phyloP scores from a whole-genome alignment of 768 basidiomycete genomes.

The Serendipita sp. region DNA sequence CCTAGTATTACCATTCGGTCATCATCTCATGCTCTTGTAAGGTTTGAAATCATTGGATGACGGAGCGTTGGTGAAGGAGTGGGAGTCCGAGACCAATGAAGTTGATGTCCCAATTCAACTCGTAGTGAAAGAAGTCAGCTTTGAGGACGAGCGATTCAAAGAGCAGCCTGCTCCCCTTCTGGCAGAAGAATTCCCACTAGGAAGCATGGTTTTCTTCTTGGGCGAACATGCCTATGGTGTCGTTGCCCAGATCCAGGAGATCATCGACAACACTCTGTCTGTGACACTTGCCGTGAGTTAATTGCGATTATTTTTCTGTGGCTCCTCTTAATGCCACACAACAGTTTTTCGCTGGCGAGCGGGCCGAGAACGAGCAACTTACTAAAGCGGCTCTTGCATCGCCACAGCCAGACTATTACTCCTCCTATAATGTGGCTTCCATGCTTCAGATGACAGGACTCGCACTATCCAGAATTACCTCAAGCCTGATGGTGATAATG shows the following conservation, averaged over 20 bases:
- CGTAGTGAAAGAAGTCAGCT: slow-evolving; percentile 58
- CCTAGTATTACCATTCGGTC: neutral
- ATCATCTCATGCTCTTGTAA: slow-evolving; percentile 16
- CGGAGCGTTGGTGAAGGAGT: slow-evolving; percentile 90
- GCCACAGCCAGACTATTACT: slow-evolving; percentile 41
- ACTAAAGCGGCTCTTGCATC: slow-evolving; percentile 33
- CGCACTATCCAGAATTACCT: slow-evolving; percentile 78
- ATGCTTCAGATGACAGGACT: slow-evolving; percentile 58
- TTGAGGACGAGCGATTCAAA: slow-evolving; percentile 75
- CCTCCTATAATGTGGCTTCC: slow-evolving; percentile 63
- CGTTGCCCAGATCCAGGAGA: slow-evolving; percentile 72
- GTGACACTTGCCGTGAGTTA: slow-evolving; percentile 68
- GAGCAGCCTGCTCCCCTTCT: slow-evolving; percentile 72
- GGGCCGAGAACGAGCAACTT: slow-evolving; percentile 62
- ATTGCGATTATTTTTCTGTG: slow-evolving; percentile 11
- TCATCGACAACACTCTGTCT: slow-evolving; percentile 51
- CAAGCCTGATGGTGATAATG: slow-evolving; percentile 78
- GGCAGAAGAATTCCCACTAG: slow-evolving; percentile 76
- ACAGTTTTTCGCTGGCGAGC: slow-evolving; percentile 80
- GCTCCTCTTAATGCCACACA: neutral
- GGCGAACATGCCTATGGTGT: slow-evolving; percentile 93
- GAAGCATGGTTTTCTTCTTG: slow-evolving; percentile 87
- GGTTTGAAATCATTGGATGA: slow-evolving; percentile 80
- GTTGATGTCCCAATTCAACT: slow-evolving; percentile 78
- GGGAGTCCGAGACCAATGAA: slow-evolving; percentile 69